A percentile compares a stretch with the other conserved stretches of the same genome.
Conservation (phyloP, 345 rosid species). For the Eucalyptus fibrosa region DNA sequence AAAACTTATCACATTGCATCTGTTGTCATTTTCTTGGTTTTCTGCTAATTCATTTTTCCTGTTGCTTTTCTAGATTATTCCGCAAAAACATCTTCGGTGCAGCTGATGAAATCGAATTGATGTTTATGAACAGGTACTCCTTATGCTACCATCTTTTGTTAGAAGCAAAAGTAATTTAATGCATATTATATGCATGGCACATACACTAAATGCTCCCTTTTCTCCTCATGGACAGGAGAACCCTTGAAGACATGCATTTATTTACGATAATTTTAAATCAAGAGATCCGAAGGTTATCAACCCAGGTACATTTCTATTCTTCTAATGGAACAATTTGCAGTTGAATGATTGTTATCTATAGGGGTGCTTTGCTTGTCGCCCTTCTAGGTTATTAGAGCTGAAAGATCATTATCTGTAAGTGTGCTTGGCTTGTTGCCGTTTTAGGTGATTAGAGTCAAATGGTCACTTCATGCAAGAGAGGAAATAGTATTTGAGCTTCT, state of each 20-base stretch:
- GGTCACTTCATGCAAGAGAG: conserved; percentile 63
- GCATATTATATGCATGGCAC: background rate
- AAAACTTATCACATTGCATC: background rate
- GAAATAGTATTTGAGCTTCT: conserved; percentile 61
- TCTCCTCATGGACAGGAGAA: conserved; percentile 25
- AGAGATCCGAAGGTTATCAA: conserved; percentile 51
- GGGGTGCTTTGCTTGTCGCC: background rate
- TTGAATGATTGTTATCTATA: background rate
- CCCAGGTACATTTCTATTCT: conserved; percentile 21
- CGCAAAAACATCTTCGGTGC: conserved; percentile 47
- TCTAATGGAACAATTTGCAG: background rate
- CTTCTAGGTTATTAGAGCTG: background rate
- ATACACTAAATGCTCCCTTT: background rate
- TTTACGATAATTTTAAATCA: conserved; percentile 46
- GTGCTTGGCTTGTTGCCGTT: background rate
- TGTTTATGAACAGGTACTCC: conserved; percentile 56
- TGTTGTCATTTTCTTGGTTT: background rate
- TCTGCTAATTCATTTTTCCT: background rate
- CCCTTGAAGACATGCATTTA: conserved; percentile 36
- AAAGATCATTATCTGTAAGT: background rate
- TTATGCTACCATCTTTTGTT: background rate
- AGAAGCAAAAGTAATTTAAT: background rate
- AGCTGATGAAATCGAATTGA: conserved; percentile 60
- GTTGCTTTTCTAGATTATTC: conserved; percentile 22
- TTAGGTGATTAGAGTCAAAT: conserved; percentile 58